Evolutionary conservation across 352 stramenopile genomes (phyloP), one percentile per base, ranked within the genome.

Genomic region (Pythium vanterpoolii): DNA sequence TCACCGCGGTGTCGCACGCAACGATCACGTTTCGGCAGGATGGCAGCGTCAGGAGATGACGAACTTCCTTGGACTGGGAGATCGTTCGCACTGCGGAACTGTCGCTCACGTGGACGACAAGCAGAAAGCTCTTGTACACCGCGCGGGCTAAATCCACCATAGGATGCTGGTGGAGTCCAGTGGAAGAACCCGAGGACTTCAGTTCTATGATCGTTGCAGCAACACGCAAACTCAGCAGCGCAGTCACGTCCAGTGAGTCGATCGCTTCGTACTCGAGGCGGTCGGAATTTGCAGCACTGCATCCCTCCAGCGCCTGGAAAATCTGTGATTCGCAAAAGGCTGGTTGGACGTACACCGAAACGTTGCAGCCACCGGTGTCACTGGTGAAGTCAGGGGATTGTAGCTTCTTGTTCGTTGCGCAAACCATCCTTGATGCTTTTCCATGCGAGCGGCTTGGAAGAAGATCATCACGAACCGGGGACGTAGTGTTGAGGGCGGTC

Each of bases 121-220:
- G 26, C 11, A 88, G 19, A 21, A 90, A 54, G 30, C 68, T 74
- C 64, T 89, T 87, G 63, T 83, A 84, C 34, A 90, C 74, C 2
- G 47, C 42, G 9, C 72, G 21, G 1, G 43, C 14, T 27, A 50
- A 13, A 58, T 68, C 28, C 74, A 50, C 43, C 62, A 66, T 28
- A 73, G 34, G 27, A 74, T 61, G 49, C 21, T 62, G n/a, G 53
- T 40, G 30, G 8, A 54, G 47, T n/a, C n/a, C n/a, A 27, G n/a
- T 24, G 13, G n/a, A n/a, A 19, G 23, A 21, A 10, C 47, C 30
- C 9, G 19, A 23, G 34, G 9, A 11, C 27, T 40, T 34, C 10
- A 46, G 6, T 16, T 56, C 44, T 9, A 72, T 1, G 14, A 31
- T 43, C 9, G 61, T 14, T 9, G 39, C 60, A 8, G 44, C 65